Base-by-base conservation (phyloP, 306 rosid genomes). In the Arachis hypogaea region DNA sequence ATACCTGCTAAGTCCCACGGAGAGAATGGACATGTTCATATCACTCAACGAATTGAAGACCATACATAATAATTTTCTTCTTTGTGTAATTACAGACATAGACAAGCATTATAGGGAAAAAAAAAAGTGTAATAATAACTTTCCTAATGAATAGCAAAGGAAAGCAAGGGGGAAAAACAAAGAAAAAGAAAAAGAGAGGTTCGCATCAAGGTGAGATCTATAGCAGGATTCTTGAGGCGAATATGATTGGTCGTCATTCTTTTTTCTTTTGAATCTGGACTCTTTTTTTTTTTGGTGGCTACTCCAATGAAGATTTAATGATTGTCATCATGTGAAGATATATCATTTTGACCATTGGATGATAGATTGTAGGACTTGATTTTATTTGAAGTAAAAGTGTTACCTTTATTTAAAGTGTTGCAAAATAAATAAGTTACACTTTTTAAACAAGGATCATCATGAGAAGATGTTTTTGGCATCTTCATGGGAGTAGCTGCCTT, bases 61-160 rank as follows among this genome's bases (percentile, higher is more conserved):
- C n/a, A 79, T 81, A 81, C 82, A 81, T 78, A 81, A 71, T 75
- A 75, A 78, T 78, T 51, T 72, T 78, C 75, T 78, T 71, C 56
- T 67, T 81, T 71, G 80, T 79, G 79, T 81, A 72, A 76, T 56
- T 78, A 71, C 82, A 81, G 66, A 74, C 70, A 69, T 72, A 80
- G 76, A 74, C 78, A 77, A 28, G 57, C 60, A 70, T 62, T 14
- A 63, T 12, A 46, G 12, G 38, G 38, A 0, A 0, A 33, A 67
- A 68, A 28, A 64, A 22, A 22, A 22, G 28, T 22, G 55, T 43
- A 80, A 80, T 77, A 83, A 72, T 72, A 68, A 57, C 82, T 73
- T 80, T 63, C 69, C 40, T 58, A 57, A 10, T 50, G 38, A 52
- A 63, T 76, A 67, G 71, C 6, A 63, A 46, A 12, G 6, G 7